Evolutionary conservation across 352 stramenopile species (phyloP).

Genomic region (Globisporangium sylvaticum): DNA sequence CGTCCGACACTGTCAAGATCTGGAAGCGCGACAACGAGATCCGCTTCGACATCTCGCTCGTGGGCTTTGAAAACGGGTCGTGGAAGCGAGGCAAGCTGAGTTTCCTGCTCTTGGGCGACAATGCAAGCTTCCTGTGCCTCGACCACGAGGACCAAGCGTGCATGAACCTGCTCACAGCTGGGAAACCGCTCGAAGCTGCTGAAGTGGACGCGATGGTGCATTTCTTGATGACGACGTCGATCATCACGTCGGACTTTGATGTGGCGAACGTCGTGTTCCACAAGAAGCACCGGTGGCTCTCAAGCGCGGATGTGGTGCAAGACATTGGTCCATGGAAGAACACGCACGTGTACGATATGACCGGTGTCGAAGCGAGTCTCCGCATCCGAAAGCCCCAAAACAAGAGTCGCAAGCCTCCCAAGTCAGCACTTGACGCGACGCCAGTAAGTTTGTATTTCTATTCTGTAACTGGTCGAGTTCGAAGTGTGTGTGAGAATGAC

Average conservation of each 20-base stretch:
- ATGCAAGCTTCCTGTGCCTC: conserved; percentile 45
- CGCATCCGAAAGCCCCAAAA: conserved; percentile 48
- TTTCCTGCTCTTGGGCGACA: conserved; percentile 47
- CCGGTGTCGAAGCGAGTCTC: conserved; percentile 35
- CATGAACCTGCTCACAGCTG: conserved; percentile 37
- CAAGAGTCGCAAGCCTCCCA: conserved; percentile 26
- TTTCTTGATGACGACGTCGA: conserved; percentile 55
- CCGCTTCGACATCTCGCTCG: conserved; percentile 60
- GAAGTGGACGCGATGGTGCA: conserved; percentile 59
- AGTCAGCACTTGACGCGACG: neutral
- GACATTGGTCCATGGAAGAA: conserved; percentile 54
- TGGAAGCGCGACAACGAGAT: conserved; percentile 63
- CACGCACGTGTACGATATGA: conserved; percentile 48
- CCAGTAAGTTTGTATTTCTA: neutral
- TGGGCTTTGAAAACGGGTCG: conserved; percentile 55
- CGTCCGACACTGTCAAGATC: conserved; percentile 71
- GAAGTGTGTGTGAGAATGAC: no score
- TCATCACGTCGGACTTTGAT: conserved; percentile 51
- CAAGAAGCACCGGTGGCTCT: conserved; percentile 52
- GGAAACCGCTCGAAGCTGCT: conserved; percentile 20
- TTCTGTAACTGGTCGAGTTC: no score
- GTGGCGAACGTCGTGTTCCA: conserved; percentile 32
- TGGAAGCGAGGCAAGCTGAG: conserved; percentile 67
- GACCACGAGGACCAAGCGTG: conserved; percentile 47
- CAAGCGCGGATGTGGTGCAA: conserved; percentile 29